Percentiles rank a stretch among this genome's conserved stretches.
phyloP scores from a whole-genome alignment of 352 stramenopile species.

The Globisporangium splendens region DNA sequence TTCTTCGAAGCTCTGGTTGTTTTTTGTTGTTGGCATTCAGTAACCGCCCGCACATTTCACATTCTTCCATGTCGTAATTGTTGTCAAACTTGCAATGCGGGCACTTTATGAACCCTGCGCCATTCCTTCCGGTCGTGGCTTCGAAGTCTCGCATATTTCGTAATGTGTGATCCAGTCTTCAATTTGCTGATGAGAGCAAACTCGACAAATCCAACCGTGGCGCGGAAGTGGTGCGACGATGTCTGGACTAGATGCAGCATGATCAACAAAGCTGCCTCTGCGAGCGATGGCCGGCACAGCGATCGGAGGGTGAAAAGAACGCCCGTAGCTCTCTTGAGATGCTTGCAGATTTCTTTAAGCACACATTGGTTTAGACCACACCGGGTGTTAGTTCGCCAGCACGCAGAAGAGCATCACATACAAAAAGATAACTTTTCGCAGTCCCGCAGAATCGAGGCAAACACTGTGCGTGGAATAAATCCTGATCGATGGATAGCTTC shows the following conservation, averaged over 20 bases:
- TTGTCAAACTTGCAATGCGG: slow-evolving; percentile 72
- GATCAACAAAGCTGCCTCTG: slow-evolving; percentile 27
- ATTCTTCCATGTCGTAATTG: slow-evolving; percentile 67
- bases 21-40: slow-evolving; percentile 36
- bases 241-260: slow-evolving; percentile 20
- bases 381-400: not conserved
- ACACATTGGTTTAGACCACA: not conserved
- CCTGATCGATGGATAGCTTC: slow-evolving; percentile 29
- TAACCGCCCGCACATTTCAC: slow-evolving; percentile 56
- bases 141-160: slow-evolving; percentile 70
- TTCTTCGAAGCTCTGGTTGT: slow-evolving; percentile 25
- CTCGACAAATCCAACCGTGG: slow-evolving; percentile 61
- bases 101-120: slow-evolving; percentile 55
- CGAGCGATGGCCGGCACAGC: slow-evolving; percentile 27
- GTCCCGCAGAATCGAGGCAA: slow-evolving; percentile 35
- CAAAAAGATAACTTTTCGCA: slow-evolving; percentile 14
- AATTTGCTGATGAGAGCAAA: slow-evolving; percentile 65
- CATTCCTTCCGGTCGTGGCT: slow-evolving; percentile 40
- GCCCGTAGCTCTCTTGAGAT: slow-evolving; percentile 15
- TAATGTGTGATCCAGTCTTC: slow-evolving; percentile 67
- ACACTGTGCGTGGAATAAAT: slow-evolving; percentile 34
- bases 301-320: slow-evolving; percentile 25
- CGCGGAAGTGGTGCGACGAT: slow-evolving; percentile 29
- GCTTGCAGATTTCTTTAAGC: slow-evolving; percentile 1
- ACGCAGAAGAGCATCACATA: not conserved